Base-by-base conservation (phyloP, 2,329 filamentous ascomycete species). In the Epichloe brachyelytri region DNA sequence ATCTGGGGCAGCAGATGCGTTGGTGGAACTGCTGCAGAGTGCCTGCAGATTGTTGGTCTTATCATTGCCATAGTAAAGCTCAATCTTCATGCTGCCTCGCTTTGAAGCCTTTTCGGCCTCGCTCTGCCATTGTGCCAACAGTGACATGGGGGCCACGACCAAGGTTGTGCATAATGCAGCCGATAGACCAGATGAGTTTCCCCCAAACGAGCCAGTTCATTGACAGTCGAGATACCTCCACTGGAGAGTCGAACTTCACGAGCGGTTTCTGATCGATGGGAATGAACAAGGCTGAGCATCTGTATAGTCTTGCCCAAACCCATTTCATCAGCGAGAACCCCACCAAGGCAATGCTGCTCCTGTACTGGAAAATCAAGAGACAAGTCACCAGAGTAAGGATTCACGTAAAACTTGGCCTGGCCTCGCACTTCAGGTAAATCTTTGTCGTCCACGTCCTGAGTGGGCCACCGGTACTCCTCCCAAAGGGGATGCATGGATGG, bases 231-330 rank as follows among this genome's bases (percentile, higher is more conserved):
- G 2, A 65, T 55, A 8, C 58, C 56, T 3, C 55, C 56, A 8
- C 52, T 56, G 33, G 65, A 54, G 5, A 60, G 57, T n/a, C 69
- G 68, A 19, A 68, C 63, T 22, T 65, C 61, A 14, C 66, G 60
- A 4, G 73, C 70, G 14, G 72, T 62, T 20, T 83, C 74, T 3
- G 81, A 83, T 55, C 79, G 81, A 63, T 97, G 87, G 0, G 87
- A 80, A 64, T 98, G 93, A 5, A 98, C 79, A 47, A 98, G 72
- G 67, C 88, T 93, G 55, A 98, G 79, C 89, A 98, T 97, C 63
- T 98, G 91, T 49, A 98, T 97, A 0, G 93, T 98, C 71, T 98
- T 98, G 36, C 93, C 93, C 2, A 98, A 74, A 45, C 93, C 93
- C 93, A 98, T 98, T 68, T 97, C 86, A 61, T 98, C 93, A 8